A percentile compares a stretch with the other conserved stretches of the same genome.
Evolutionary conservation across 108 stramenopile genomes (phyloP).

Genomic region (Fistulifera pelliculosa): DNA sequence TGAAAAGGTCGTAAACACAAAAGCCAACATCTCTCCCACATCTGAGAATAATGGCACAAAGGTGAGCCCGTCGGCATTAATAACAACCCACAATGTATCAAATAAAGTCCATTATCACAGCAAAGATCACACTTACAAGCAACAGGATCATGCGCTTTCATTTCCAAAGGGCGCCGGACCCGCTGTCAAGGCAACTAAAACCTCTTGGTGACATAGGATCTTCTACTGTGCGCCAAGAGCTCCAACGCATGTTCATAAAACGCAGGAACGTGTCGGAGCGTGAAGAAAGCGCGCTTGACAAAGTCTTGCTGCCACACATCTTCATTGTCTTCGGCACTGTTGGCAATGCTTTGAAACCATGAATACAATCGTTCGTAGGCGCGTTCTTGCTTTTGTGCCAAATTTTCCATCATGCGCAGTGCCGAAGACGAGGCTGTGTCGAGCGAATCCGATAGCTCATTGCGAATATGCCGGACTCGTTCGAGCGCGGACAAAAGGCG

Average conservation of each 20-base stretch:
- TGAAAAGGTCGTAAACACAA: conserved; percentile 61
- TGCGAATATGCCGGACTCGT: conserved; percentile 53
- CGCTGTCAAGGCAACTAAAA: conserved; percentile 76
- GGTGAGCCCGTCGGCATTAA: no score
- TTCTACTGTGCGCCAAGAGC: conserved; percentile 51
- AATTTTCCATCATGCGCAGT: conserved; percentile 74
- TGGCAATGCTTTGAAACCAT: conserved; percentile 43
- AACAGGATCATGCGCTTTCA: conserved; percentile 82
- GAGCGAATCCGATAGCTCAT: conserved; percentile 54
- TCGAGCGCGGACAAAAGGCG: conserved; percentile 70
- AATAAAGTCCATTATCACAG: no score
- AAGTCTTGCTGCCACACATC: conserved; percentile 64
- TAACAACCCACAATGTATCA: no score
- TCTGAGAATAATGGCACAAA: no score
- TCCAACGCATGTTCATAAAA: conserved; percentile 68
- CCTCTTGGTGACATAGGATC: conserved; percentile 63
- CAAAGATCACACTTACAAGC: conserved; percentile 34
- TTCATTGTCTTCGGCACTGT: conserved; percentile 46
- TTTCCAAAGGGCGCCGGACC: conserved; percentile 75
- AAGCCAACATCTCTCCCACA: conserved; percentile 79
- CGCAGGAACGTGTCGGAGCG: conserved; percentile 61
- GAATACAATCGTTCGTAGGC: conserved; percentile 84
- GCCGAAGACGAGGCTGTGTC: conserved; percentile 64
- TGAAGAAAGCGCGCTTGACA: conserved; percentile 37
- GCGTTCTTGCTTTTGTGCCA: conserved; percentile 70